These are phyloP conservation scores for Kalmusia sp. DNA, from an alignment of 2,329 filamentous ascomycete genomes.

Conservation along the genomic window DNA sequence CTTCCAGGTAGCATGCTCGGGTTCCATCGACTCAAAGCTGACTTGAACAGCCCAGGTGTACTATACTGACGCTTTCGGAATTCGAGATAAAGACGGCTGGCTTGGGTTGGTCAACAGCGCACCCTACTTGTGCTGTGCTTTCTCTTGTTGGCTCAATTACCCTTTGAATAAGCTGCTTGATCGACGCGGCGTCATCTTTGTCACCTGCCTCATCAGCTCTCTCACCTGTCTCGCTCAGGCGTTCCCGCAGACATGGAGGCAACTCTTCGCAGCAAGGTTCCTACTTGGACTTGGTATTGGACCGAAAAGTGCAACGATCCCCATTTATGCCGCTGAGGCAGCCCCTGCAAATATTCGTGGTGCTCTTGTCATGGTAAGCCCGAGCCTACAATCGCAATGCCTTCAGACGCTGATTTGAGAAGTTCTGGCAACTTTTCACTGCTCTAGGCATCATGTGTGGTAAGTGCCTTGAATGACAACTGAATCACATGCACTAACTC, in stretches of 20 bases:
- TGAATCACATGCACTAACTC: background rate
- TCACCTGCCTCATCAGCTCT: conserved; percentile 28
- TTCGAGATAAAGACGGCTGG: conserved; percentile 13
- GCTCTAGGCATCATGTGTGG: conserved; percentile 24
- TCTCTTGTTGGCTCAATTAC: conserved; percentile 29
- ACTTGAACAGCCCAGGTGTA: conserved; percentile 22
- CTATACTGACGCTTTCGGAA: conserved; percentile 18
- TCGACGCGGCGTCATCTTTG: conserved; percentile 28
- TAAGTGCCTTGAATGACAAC: background rate
- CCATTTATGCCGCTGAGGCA: conserved; percentile 54
- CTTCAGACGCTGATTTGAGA: too few species aligned
- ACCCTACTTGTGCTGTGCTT: conserved; percentile 28
- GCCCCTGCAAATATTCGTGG: conserved; percentile 54
- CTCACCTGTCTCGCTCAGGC: conserved; percentile 27
- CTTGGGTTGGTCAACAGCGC: conserved; percentile 26
- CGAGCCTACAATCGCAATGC: too few species aligned
- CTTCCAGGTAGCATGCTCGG: too few species aligned
- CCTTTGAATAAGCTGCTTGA: conserved; percentile 26
- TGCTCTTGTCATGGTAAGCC: conserved; percentile 56
- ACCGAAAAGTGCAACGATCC: conserved; percentile 45
- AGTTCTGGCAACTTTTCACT: conserved; percentile 51
- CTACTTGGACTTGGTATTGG: conserved; percentile 27
- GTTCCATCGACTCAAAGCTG: background rate
- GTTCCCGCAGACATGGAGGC: conserved; percentile 26
- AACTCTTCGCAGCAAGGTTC: conserved; percentile 24